A percentile compares a stretch with the other conserved stretches of the same genome.
Evolutionary conservation across 768 basidiomycete species (phyloP).

Genomic region (Termitomyces sp.): DNA sequence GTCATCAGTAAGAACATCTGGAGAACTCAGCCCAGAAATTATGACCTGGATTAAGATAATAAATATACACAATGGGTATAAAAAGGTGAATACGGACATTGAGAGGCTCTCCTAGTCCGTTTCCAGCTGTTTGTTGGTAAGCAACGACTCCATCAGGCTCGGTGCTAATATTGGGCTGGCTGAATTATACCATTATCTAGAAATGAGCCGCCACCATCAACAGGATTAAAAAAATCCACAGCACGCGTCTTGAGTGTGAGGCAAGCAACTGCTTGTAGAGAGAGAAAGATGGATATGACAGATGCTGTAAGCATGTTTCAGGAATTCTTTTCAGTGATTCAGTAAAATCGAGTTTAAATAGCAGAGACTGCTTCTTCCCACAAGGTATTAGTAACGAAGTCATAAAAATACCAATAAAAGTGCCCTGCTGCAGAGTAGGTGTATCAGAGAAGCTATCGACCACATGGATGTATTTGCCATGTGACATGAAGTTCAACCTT

Average conservation of each 20-base stretch:
- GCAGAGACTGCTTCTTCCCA: neutral
- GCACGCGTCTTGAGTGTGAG: slow-evolving; percentile 14
- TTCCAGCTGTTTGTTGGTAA: slow-evolving; percentile 19
- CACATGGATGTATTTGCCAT: neutral
- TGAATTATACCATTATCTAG: slow-evolving; percentile 45
- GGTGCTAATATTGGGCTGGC: neutral
- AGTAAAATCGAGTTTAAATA: neutral
- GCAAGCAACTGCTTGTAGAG: neutral
- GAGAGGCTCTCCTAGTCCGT: slow-evolving; percentile 63
- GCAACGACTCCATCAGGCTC: neutral
- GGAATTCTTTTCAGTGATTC: neutral
- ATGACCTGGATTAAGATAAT: slow-evolving; percentile 37
- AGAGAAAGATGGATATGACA: neutral
- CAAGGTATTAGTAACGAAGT: neutral
- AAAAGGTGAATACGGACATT: slow-evolving; percentile 46
- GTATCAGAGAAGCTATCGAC: neutral
- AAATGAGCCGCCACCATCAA: slow-evolving; percentile 52
- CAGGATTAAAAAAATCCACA: slow-evolving; percentile 38
- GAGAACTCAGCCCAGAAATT: slow-evolving; percentile 58
- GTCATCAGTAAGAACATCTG: slow-evolving; percentile 45
- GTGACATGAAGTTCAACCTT: neutral
- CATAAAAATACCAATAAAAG: neutral
- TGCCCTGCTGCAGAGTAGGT: neutral
- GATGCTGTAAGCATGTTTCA: neutral
- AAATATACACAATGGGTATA: slow-evolving; percentile 16